Conservation (phyloP, 441 rosid species). For the Populus hybrid region DNA sequence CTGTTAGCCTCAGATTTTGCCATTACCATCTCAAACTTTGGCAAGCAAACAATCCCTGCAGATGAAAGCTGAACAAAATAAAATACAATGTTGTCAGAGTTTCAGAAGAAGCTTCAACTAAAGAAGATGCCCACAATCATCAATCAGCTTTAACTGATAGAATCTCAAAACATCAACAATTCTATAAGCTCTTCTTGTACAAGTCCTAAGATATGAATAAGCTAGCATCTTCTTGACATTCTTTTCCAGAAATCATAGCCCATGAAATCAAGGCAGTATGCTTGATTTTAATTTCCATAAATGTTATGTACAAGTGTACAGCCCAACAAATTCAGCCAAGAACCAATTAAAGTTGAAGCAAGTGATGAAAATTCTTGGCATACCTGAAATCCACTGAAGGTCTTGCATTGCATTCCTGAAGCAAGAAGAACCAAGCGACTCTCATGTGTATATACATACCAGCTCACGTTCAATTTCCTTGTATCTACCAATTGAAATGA, state of each 20-base stretch:
- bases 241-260: neutral
- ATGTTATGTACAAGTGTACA: neutral
- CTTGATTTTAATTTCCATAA: neutral
- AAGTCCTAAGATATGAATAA: neutral
- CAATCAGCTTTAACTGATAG: neutral
- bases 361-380: conserved; percentile 11
- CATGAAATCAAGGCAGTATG: neutral
- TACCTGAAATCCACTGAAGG: conserved; percentile 90
- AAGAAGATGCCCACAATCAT: neutral
- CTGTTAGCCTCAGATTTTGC: conserved; percentile 80
- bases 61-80: conserved; percentile 76
- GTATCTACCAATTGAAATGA: conserved; percentile 77
- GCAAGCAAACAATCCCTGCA: conserved; percentile 85
- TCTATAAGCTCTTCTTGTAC: neutral
- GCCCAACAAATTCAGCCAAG: conserved; percentile 5
- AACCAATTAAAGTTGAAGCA: conserved; percentile 7
- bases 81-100: conserved; percentile 26
- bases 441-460: conserved; percentile 94
- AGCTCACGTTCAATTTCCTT: conserved; percentile 61
- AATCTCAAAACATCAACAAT: neutral
- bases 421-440: conserved; percentile 97
- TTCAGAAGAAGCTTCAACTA: neutral
- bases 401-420: conserved; percentile 95
- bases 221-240: neutral
- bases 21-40: conserved; percentile 94